Percentiles rank a stretch among this genome's conserved stretches.
phyloP scores from a whole-genome alignment of 345 rosid species.

The Leavenworthia alabamica region DNA sequence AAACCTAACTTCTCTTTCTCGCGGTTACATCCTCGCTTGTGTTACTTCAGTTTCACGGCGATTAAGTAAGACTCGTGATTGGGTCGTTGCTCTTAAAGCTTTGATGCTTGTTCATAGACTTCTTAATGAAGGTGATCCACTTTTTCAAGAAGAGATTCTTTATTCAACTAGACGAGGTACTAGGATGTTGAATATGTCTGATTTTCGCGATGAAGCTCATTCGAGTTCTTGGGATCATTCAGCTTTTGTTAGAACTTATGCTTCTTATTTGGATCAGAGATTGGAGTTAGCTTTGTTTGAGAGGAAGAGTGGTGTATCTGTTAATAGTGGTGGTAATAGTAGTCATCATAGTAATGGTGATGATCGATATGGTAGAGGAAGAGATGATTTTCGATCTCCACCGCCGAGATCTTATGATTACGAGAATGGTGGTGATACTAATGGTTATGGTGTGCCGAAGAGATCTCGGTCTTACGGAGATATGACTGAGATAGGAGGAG shows the following conservation, averaged over 20 bases:
- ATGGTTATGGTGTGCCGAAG: slow-evolving; percentile 39
- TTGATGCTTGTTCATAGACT: slow-evolving; percentile 67
- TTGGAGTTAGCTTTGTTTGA: slow-evolving; percentile 60
- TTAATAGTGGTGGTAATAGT: slow-evolving; percentile 18
- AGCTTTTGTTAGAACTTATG: slow-evolving; percentile 69
- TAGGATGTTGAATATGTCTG: slow-evolving; percentile 71
- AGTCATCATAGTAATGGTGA: slow-evolving; percentile 28
- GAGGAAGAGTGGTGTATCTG: slow-evolving; percentile 44
- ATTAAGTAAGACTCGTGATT: slow-evolving; percentile 74
- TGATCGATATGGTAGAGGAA: slow-evolving; percentile 39
- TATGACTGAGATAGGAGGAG: slow-evolving; percentile 42
- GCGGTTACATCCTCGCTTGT: slow-evolving; percentile 70
- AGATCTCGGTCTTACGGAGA: slow-evolving; percentile 78
- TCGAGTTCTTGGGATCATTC: slow-evolving; percentile 93
- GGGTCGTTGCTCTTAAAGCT: slow-evolving; percentile 86
- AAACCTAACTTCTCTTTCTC: slow-evolving; percentile 47
- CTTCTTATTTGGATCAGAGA: slow-evolving; percentile 69
- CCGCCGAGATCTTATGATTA: slow-evolving; percentile 50
- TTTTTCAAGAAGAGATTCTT: slow-evolving; percentile 70
- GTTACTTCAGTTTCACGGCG: slow-evolving; percentile 66
- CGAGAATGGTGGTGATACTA: slow-evolving; percentile 47
- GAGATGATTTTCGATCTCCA: slow-evolving; percentile 60
- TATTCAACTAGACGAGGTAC: slow-evolving; percentile 65
- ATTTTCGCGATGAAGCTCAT: slow-evolving; percentile 87
- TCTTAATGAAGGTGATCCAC: slow-evolving; percentile 54